Percentiles rank a stretch among this genome's conserved stretches.
Evolutionary conservation across 306 rosid genomes (phyloP).

Genomic region (Citrullus mucosospermus): DNA sequence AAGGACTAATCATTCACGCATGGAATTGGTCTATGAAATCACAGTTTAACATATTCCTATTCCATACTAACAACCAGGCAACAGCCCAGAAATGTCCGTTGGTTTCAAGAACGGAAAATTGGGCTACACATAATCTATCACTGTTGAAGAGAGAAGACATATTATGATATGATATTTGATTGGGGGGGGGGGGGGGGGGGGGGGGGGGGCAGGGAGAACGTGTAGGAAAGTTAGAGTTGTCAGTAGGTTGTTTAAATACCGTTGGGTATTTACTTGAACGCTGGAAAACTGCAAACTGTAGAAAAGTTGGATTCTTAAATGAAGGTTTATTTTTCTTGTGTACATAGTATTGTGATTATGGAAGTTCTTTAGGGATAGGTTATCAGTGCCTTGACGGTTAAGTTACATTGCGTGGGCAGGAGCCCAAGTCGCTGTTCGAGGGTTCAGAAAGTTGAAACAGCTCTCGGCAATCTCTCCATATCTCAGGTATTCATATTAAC

Average conservation of each 20-base stretch:
- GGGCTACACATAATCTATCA: background rate
- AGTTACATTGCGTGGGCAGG: background rate
- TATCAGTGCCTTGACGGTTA: background rate
- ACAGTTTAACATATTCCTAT: background rate
- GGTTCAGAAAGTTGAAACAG: too few relatives aligned
- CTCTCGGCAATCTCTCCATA: background rate
- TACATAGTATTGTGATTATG: background rate
- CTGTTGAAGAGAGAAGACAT: background rate
- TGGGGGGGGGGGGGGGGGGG: background rate
- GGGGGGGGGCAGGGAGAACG: background rate
- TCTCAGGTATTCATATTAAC: background rate
- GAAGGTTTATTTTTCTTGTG: background rate
- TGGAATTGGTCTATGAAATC: background rate
- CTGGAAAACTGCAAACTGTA: background rate
- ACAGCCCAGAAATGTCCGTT: background rate
- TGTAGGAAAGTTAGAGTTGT: background rate
- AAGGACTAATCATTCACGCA: background rate
- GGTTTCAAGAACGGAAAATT: background rate
- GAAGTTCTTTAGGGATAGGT: background rate
- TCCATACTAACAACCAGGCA: background rate
- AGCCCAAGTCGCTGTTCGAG: too few relatives aligned
- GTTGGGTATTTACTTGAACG: background rate
- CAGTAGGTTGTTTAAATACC: background rate
- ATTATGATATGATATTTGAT: background rate
- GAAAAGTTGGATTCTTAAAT: background rate